Conservation (phyloP, 2,329 filamentous ascomycete genomes). For the Tolypocladium pustulatum region DNA sequence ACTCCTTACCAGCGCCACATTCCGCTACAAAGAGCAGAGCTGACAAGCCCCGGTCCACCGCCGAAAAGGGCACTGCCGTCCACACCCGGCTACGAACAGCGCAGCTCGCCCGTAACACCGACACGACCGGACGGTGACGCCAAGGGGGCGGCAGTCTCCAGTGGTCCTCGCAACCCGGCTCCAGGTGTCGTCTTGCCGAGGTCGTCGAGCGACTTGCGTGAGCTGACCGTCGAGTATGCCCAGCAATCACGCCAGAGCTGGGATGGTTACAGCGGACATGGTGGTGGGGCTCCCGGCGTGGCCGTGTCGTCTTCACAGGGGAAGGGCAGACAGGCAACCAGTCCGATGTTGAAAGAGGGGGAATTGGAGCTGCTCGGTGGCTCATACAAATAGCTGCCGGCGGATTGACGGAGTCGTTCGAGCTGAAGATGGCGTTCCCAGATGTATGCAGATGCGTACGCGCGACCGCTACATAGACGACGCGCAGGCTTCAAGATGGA, state of each 20-base stretch:
- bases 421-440: background rate
- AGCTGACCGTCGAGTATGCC: constrained; percentile 19
- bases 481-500: background rate
- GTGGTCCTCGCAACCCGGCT: background rate
- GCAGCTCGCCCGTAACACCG: constrained; percentile 1
- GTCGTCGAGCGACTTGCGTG: background rate
- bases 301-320: background rate
- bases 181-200: background rate
- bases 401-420: background rate
- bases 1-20: constrained; percentile 4
- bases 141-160: constrained; percentile 1
- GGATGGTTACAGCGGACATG: constrained; percentile 19
- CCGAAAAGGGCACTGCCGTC: constrained; percentile 32
- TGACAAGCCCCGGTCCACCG: constrained; percentile 29
- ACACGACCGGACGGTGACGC: background rate
- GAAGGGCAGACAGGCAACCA: constrained; percentile 6
- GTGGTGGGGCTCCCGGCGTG: background rate
- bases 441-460: background rate
- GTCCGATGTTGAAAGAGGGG: constrained; percentile 12
- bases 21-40: constrained; percentile 7
- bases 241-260: constrained; percentile 19
- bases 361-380: constrained; percentile 7
- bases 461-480: background rate
- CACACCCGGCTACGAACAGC: constrained; percentile 11
- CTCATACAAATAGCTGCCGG: constrained; percentile 1